Evolutionary conservation across 208 protist genomes (phyloP).

Genomic region (Histomonas meleagridis): DNA sequence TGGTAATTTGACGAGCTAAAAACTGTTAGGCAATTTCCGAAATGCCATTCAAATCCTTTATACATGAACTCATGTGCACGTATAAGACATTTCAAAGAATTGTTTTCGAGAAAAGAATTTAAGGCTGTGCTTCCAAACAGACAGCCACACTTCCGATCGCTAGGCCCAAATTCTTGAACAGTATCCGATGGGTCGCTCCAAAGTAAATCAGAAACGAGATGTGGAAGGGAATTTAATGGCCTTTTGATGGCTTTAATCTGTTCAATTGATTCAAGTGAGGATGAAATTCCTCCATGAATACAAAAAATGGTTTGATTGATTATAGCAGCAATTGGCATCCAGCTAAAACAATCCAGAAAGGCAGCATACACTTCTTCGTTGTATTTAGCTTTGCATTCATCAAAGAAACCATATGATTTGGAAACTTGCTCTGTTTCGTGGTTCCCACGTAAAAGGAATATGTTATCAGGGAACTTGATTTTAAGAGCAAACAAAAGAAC

Average conservation of each 20-base stretch:
- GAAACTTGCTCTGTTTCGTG: neutral
- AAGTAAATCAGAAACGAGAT: slow-evolving; percentile 92
- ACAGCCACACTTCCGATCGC: slow-evolving; percentile 89
- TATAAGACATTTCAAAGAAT: slow-evolving; percentile 95
- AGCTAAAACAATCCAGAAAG: neutral
- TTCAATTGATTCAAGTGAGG: neutral
- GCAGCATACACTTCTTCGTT: neutral
- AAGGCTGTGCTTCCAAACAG: slow-evolving; percentile 93
- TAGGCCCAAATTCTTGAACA: slow-evolving; percentile 73
- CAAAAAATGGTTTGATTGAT: neutral
- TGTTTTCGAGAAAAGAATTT: slow-evolving; percentile 84
- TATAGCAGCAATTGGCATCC: neutral
- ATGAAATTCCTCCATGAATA: neutral
- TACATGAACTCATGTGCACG: slow-evolving; percentile 81
- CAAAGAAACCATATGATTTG: neutral
- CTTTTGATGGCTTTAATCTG: neutral
- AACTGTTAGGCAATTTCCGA: too few relatives aligned
- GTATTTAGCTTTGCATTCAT: neutral
- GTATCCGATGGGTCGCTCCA: slow-evolving; percentile 87
- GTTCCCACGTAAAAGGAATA: neutral
- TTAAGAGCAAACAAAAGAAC: neutral
- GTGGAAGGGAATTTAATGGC: slow-evolving; percentile 27
- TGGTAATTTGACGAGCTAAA: too few relatives aligned
- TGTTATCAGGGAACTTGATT: neutral
- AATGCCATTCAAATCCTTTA: slow-evolving; percentile 82